A percentile compares a stretch with the other conserved stretches of the same genome.
Conservation (phyloP, 352 stramenopile genomes). For the Globisporangium emineosum region DNA sequence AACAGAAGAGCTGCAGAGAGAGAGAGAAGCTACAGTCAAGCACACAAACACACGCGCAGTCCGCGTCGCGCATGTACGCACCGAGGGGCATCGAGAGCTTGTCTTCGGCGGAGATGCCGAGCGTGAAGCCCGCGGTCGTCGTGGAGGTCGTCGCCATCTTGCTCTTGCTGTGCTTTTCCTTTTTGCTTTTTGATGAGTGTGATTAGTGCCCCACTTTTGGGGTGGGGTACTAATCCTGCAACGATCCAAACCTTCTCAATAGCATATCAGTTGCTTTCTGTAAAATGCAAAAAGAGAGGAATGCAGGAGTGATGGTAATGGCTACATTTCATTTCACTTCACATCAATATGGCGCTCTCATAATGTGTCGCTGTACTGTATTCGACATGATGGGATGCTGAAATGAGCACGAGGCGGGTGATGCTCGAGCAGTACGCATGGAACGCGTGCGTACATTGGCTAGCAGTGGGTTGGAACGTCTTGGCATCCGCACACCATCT, state of each 20-base stretch:
- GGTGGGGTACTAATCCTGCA: too few relatives aligned
- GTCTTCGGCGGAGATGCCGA: slow-evolving; percentile 55
- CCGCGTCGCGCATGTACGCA: slow-evolving; percentile 20
- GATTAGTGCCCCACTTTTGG: background rate
- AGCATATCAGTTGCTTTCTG: background rate
- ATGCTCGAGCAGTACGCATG: too few relatives aligned
- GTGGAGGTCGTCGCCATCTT: slow-evolving; percentile 9
- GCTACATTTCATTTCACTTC: too few relatives aligned
- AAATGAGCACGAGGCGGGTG: too few relatives aligned
- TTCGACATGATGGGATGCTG: too few relatives aligned
- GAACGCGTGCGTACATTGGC: too few relatives aligned
- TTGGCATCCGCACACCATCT: too few relatives aligned
- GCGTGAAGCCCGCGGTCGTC: slow-evolving; percentile 26
- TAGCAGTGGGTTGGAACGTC: too few relatives aligned
- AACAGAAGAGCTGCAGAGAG: slow-evolving; percentile 2
- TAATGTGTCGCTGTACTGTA: too few relatives aligned
- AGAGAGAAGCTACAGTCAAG: background rate
- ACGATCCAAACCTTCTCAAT: background rate
- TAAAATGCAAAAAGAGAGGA: background rate
- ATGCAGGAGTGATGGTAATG: too few relatives aligned
- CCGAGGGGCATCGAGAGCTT: slow-evolving; percentile 53
- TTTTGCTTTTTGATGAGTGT: slow-evolving; percentile 14
- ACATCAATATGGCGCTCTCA: too few relatives aligned
- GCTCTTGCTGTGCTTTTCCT: background rate
- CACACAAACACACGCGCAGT: background rate